Percentiles rank a stretch among this genome's conserved stretches.
These are phyloP conservation scores for Mycoemilia scoparia DNA, from an alignment of 192 early-diverging fungal species.

Conservation along the genomic window DNA sequence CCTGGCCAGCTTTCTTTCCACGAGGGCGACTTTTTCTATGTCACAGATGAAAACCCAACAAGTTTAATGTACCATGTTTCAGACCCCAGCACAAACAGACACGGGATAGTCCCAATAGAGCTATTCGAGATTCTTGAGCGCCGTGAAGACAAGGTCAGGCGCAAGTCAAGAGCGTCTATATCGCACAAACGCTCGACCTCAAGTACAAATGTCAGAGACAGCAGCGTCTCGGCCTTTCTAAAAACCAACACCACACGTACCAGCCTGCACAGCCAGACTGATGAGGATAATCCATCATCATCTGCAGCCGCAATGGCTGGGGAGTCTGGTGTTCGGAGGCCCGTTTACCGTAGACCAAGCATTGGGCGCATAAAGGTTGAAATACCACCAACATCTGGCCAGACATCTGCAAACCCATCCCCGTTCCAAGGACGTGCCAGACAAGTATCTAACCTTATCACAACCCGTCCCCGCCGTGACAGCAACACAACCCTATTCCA, in stretches of 20 bases:
- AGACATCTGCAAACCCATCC: no score
- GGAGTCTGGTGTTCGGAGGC: no score
- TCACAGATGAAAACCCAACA: conserved; percentile 45
- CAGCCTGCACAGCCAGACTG: no score
- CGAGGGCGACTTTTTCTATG: conserved; percentile 62
- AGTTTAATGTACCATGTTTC: conserved; percentile 58
- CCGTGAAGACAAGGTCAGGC: no score
- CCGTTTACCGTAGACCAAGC: no score
- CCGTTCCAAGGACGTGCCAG: no score
- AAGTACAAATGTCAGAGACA: neutral
- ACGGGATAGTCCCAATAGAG: conserved; percentile 48
- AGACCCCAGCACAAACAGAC: conserved; percentile 49
- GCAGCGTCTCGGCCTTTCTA: conserved; percentile 7
- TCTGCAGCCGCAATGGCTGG: neutral
- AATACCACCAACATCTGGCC: no score
- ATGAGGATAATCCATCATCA: neutral
- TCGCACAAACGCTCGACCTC: conserved; percentile 23
- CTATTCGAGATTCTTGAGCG: conserved; percentile 50
- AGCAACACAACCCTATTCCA: conserved; percentile 23
- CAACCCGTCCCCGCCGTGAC: conserved; percentile 9
- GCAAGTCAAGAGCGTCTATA: conserved; percentile 27
- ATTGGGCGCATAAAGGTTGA: no score
- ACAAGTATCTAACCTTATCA: no score
- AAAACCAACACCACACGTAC: neutral
- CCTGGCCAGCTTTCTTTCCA: conserved; percentile 47